Base-by-base conservation (phyloP, 2,329 filamentous ascomycete genomes). In the Fusarium torreyae region DNA sequence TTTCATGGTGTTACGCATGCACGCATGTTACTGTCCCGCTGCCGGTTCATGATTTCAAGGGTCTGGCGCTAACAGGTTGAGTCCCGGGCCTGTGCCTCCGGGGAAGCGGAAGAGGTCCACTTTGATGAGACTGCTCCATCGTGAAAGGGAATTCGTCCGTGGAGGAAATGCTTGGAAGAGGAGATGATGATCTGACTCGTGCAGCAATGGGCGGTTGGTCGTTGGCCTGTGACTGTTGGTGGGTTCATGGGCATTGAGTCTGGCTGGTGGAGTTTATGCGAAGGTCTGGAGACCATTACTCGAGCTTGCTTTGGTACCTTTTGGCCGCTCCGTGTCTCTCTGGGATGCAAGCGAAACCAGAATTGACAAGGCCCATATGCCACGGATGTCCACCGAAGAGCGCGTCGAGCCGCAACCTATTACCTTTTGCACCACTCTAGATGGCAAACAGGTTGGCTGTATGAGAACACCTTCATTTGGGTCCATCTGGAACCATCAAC, bases 51-150 rank as follows among this genome's bases (percentile, higher is more conserved):
- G 6, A 15, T 22, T 63, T 62, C 39, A 40, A 56, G 48, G 56
- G 49, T 57, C 53, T 14, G 34, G 15, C 63, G 18, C 44, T 62
- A 57, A 57, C 33, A 42, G 26, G 38, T 38, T 20, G 26, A 8
- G n/a, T 20, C 8, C 15, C 18, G 13, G 40, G 22, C 14, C 20
- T 36, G 31, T 38, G 33, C 31, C 46, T 15, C 45, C 56, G 63
- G 63, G 62, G 62, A 56, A 45, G 17, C 13, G 45, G 40, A 33
- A 28, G 18, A 24, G 49, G 18, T 59, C 60, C 53, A 52, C 45
- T 60, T 22, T 15, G 26, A 3, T 15, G 14, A 13, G 38, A 38
- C 18, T 6, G 31, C 31, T 18, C 39, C 18, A 33, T 24, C 44
- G 20, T n/a, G 62, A 56, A 51, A 7, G 44, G 45, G 17, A 48